These are phyloP conservation scores for Glaciozyma martinii DNA, from an alignment of 768 basidiomycete genomes.

Conservation along the genomic window DNA sequence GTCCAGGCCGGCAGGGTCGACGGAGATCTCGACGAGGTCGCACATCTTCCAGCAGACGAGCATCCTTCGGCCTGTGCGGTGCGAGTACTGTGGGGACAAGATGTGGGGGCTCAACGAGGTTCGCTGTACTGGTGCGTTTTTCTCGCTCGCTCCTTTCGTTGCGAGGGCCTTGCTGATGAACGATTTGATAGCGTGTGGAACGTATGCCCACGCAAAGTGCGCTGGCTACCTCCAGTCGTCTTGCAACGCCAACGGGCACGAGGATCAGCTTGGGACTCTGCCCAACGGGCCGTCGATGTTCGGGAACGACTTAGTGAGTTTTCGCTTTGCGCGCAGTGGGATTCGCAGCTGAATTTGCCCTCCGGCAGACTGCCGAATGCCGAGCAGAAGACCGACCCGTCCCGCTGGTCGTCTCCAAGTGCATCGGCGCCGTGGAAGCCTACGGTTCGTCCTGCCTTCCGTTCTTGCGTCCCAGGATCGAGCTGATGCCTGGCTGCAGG, in stretches of 20 bases:
- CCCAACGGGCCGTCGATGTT: conserved; percentile 71
- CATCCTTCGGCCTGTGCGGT: conserved; percentile 76
- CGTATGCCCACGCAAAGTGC: conserved; percentile 82
- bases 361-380: conserved; percentile 55
- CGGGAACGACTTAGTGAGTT: conserved; percentile 59
- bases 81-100: conserved; percentile 94
- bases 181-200: conserved; percentile 57
- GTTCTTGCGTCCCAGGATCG: background rate
- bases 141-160: background rate
- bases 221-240: conserved; percentile 18
- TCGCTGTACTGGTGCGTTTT: conserved; percentile 68
- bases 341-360: background rate
- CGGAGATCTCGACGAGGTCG: conserved; percentile 42
- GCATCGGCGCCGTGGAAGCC: conserved; percentile 84
- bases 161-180: background rate
- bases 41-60: conserved; percentile 87
- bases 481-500: conserved; percentile 44
- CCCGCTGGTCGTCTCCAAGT: conserved; percentile 88
- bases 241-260: conserved; percentile 20
- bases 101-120: conserved; percentile 93
- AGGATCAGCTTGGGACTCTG: conserved; percentile 12
- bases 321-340: conserved; percentile 21
- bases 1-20: conserved; percentile 4
- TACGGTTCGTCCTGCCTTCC: conserved; percentile 53
- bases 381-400: conserved; percentile 43